Base-by-base conservation (phyloP, 1,284 basidiomycete genomes). In the Apiotrichum veenhuisii region DNA sequence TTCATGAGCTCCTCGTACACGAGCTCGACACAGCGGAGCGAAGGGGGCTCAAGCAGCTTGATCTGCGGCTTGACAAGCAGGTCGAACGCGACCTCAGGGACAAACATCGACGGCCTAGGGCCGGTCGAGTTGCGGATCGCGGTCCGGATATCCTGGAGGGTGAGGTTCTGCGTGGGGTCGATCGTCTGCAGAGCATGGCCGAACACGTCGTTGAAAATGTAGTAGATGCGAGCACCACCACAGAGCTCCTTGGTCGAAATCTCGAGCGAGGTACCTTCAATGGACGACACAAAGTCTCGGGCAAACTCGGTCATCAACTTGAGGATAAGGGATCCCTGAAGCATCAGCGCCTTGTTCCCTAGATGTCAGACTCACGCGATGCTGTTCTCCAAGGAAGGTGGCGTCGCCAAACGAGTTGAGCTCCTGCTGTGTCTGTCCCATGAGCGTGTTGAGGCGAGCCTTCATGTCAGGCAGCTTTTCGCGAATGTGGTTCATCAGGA, bases 401-500 rank as follows among this genome's bases (percentile, higher is more conserved):
- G 91, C 84, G 73, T 98, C 96, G 27, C 96, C 96, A 70, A 96
- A 98, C 7, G 92, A 87, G 76, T 91, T 91, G 46, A 98, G 83
- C 75, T 99, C 96, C 77, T 98, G 96, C 75, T 98, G 94, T 5
- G 96, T 93, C 79, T 98, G 96, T 14, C 94, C 93, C 91, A 98
- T 98, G 17, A 98, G 80, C 9, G 96, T 98, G 75, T 98, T 98
- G 63, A 99, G 80, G 20, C 94, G 84, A 15, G 96, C 96, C 77
- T 99, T 99, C 96, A 98, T 98, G 77, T 99, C 96, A 0, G 96
- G 96, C 40, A 99, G 82, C 78, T 98, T 98, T 72, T 99, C 96
- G 55, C 96, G 85, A 66, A 98, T 98, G 76, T 99, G 96, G 77
- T 90, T 91, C 85, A 98, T 88, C 59, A 99, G 80, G 40, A 97